Evolutionary conservation across 345 rosid genomes (phyloP).

Genomic region (Arabidopsis suecica): DNA sequence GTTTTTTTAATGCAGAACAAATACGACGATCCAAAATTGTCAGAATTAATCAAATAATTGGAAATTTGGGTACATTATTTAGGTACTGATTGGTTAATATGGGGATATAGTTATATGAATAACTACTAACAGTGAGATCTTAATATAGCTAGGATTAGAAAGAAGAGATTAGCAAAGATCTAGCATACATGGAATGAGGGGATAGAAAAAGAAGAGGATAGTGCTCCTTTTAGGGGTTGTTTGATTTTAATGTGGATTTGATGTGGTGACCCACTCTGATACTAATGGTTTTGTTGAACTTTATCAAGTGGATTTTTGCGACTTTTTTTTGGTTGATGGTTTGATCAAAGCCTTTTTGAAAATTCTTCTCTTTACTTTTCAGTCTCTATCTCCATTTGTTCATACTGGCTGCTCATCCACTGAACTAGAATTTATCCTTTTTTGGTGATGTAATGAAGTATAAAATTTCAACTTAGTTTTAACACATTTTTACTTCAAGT

Average conservation of each 20-base stretch:
- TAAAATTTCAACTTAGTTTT: neutral
- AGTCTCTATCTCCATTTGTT: conserved; percentile 26
- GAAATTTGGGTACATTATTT: neutral
- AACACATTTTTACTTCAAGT: neutral
- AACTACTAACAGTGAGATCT: neutral
- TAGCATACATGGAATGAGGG: conserved; percentile 19
- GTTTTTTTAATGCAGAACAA: neutral
- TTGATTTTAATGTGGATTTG: conserved; percentile 46
- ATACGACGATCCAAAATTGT: conserved; percentile 4
- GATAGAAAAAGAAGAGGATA: neutral
- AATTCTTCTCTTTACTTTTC: conserved; percentile 17
- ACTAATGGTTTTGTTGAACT: conserved; percentile 35
- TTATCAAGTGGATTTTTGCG: conserved; percentile 38
- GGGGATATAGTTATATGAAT: neutral
- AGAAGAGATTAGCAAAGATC: conserved; percentile 26
- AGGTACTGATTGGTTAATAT: neutral
- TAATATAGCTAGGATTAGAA: neutral
- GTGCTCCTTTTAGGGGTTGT: conserved; percentile 38
- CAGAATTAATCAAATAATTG: conserved; percentile 5
- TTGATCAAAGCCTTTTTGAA: conserved; percentile 23
- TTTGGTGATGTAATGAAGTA: neutral
- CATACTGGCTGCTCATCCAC: conserved; percentile 22
- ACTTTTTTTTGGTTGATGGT: conserved; percentile 31
- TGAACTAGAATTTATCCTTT: neutral
- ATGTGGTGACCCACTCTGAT: conserved; percentile 52